Percentiles rank a stretch among this genome's conserved stretches.
These are phyloP conservation scores for Beauveria sp. DNA, from an alignment of 2,329 filamentous ascomycete species.

Conservation along the genomic window DNA sequence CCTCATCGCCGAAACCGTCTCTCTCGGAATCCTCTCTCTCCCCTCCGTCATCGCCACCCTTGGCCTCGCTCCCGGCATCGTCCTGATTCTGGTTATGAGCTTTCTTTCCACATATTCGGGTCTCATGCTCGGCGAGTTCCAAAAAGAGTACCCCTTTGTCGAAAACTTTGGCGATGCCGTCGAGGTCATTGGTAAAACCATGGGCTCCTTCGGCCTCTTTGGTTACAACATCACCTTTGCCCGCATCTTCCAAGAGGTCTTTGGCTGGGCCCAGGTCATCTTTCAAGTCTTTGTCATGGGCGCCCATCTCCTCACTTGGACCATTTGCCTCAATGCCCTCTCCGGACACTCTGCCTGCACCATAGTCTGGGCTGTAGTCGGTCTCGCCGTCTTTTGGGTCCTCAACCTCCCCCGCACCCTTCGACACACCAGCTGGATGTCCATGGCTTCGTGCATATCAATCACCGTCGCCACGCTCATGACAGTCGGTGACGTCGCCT, in stretches of 20 bases:
- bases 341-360: constrained; percentile 54
- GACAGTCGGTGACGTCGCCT: constrained; percentile 54
- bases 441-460: constrained; percentile 53
- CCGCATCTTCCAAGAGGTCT: constrained; percentile 47
- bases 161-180: constrained; percentile 60
- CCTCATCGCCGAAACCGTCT: constrained; percentile 37
- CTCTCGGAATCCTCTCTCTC: constrained; percentile 57
- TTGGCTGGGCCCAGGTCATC: constrained; percentile 50
- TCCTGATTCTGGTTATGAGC: constrained; percentile 59
- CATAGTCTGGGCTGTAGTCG: constrained; percentile 55
- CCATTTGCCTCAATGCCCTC: constrained; percentile 58
- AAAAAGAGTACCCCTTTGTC: constrained; percentile 60
- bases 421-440: constrained; percentile 54
- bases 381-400: constrained; percentile 48
- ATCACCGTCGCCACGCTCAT: constrained; percentile 55
- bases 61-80: constrained; percentile 64
- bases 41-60: constrained; percentile 66
- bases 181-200: constrained; percentile 40
- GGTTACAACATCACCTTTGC: constrained; percentile 39
- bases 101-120: constrained; percentile 61
- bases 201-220: constrained; percentile 43
- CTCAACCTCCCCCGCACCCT: constrained; percentile 55
- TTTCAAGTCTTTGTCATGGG: constrained; percentile 63
- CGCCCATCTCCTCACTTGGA: constrained; percentile 61
- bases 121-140: constrained; percentile 56